A percentile compares a stretch with the other conserved stretches of the same genome.
Evolutionary conservation across 2,329 filamentous ascomycete species (phyloP).

Genomic region (Aspergillus latus): DNA sequence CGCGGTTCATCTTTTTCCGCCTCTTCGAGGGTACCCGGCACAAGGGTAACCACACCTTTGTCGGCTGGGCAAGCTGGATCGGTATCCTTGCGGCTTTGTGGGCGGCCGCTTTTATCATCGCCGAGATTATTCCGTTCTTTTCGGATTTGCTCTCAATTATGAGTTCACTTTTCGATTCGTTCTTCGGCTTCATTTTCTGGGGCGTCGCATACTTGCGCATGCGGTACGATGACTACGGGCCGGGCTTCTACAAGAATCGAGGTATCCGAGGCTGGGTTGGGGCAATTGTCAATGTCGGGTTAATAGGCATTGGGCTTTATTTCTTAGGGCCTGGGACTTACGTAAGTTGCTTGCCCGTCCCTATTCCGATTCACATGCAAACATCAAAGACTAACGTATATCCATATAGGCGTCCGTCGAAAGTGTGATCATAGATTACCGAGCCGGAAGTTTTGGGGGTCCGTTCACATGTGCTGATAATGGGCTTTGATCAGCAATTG

Average conservation of each 20-base stretch:
- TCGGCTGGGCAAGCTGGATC: conserved; percentile 79
- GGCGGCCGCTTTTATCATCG: conserved; percentile 85
- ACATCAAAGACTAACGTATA: conserved; percentile 5
- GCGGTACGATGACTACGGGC: conserved; percentile 42
- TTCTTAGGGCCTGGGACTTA: conserved; percentile 84
- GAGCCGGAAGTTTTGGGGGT: conserved; percentile 62
- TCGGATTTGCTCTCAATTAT: conserved; percentile 62
- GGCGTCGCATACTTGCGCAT: conserved; percentile 49
- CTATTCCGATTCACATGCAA: conserved; percentile 40
- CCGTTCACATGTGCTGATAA: conserved; percentile 70
- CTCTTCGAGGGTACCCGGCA: conserved; percentile 77
- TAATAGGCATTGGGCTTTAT: conserved; percentile 74
- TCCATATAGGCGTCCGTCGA: conserved; percentile 41
- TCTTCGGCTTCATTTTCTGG: conserved; percentile 84
- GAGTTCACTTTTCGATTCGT: conserved; percentile 78
- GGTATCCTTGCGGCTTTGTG: conserved; percentile 66
- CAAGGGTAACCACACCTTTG: conserved; percentile 74
- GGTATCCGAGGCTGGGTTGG: conserved; percentile 46
- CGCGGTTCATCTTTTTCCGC: conserved; percentile 89
- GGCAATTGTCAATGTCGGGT: conserved; percentile 63
- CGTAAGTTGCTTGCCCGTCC: conserved; percentile 34
- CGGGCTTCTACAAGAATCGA: conserved; percentile 41
- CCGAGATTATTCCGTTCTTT: conserved; percentile 93
- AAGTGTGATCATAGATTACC: conserved; percentile 65
- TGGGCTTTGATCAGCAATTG: conserved; percentile 28